phyloP scores from a whole-genome alignment of 139 green algal genomes.

The Pseudopediastrum boryanum region DNA sequence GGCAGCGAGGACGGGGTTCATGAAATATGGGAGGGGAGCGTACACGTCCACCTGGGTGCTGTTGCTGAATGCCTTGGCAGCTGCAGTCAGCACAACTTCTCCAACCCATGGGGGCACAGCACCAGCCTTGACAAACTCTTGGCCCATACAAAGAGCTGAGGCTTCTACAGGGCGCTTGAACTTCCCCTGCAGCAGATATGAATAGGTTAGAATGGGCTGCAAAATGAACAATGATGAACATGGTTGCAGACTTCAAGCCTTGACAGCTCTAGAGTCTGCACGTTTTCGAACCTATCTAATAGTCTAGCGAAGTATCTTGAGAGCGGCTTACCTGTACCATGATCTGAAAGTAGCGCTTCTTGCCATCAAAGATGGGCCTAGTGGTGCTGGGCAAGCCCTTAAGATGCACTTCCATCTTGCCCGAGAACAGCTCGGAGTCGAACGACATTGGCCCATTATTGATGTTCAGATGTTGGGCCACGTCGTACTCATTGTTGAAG shows the following conservation, averaged over 20 bases:
- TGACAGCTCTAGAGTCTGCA: no score
- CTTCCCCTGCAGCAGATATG: constrained; percentile 28
- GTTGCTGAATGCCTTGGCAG: constrained; percentile 33
- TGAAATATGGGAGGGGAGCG: constrained; percentile 37
- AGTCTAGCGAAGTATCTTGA: no score
- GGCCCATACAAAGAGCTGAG: constrained; percentile 33
- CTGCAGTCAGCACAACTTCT: constrained; percentile 32
- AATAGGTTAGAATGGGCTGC: no score
- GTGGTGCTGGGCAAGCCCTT: constrained; percentile 26
- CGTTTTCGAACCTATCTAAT: no score
- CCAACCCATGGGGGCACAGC: constrained; percentile 28
- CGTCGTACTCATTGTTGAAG: no score
- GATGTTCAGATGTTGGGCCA: background rate
- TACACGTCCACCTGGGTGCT: constrained; percentile 37
- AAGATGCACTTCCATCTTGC: constrained; percentile 33
- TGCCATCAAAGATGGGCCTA: constrained; percentile 36
- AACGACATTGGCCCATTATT: constrained; percentile 20
- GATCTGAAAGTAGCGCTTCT: constrained; percentile 43
- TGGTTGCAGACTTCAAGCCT: no score
- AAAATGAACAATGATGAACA: no score
- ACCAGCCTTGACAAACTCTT: constrained; percentile 44
- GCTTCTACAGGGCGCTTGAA: constrained; percentile 36
- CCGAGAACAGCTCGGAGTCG: constrained; percentile 16
- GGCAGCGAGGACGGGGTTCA: constrained; percentile 38
- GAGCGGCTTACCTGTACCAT: constrained; percentile 38